Base-by-base conservation (phyloP, 2,329 filamentous ascomycete genomes). In the Arthrobotrys musiformis region DNA sequence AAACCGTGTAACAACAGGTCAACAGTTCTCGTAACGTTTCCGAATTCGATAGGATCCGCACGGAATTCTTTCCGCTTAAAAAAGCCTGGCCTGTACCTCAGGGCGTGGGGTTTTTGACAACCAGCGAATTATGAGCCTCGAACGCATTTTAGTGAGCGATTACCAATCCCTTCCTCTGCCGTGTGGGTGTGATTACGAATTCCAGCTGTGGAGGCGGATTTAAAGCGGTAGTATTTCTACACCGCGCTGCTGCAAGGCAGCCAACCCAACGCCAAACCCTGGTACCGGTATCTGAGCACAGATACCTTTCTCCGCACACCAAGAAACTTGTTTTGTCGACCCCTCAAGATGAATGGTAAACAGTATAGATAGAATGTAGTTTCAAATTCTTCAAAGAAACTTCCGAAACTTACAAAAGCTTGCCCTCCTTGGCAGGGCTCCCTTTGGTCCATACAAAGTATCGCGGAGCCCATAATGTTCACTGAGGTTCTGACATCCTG, bases 121-220 rank as follows among this genome's bases (percentile, higher is more conserved):
- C 50, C 30, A 40, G 64, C 46, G 50, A 61, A 66, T 33, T 58
- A 58, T 26, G 58, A 70, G 33, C n/a, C 35, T 46, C 35, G 30
- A 42, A 19, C 4, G 46, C 1, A 64, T 54, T 17, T 42, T 50
- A 52, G 46, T 60, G 69, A 58, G 58, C 17, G 63, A 77, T 77
- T 77, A 77, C 73, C 63, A 77, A 77, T 77, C 66, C 40, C 50
- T 30, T 37, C 50, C 33, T 46, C 52, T 67, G 50, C 58, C 60
- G 66, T 61, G 60, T 40, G 60, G 50, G 61, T 35, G 48, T 70
- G 73, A 70, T 77, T 77, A 77, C 58, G 56, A 67, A 66, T 63
- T 40, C 26, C 17, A n/a, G n/a, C n/a, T n/a, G n/a, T 44, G 19
- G 33, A n/a, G 33, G 40, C 28, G 37, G 24, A 44, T 63, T 28